A percentile compares a stretch with the other conserved stretches of the same genome.
These are phyloP conservation scores for Penicillium freii DNA, from an alignment of 2,329 filamentous ascomycete species.

Conservation along the genomic window DNA sequence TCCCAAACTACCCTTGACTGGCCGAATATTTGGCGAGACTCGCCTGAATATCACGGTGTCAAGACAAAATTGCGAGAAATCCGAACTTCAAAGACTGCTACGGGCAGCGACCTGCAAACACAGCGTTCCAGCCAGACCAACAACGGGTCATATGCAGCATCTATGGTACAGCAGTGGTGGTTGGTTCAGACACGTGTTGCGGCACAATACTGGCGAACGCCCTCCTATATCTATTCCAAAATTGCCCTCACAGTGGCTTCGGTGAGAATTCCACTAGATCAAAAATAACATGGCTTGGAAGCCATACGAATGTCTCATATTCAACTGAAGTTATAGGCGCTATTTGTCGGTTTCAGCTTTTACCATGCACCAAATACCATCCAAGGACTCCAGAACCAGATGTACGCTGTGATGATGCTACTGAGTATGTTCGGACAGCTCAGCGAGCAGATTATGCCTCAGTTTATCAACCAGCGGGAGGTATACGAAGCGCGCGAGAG, in stretches of 20 bases:
- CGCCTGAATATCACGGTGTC: conserved; percentile 54
- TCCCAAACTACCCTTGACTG: conserved; percentile 53
- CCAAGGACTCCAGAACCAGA: conserved; percentile 81
- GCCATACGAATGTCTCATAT: neutral
- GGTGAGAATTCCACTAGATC: neutral
- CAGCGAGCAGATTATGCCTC: conserved; percentile 53
- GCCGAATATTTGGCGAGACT: conserved; percentile 57
- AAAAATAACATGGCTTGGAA: neutral
- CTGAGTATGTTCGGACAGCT: conserved; percentile 67
- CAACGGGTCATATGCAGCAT: neutral
- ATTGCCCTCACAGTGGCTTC: conserved; percentile 34
- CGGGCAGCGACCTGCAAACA: conserved; percentile 21
- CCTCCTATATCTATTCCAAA: conserved; percentile 83
- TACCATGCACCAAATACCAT: conserved; percentile 69
- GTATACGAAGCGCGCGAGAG: conserved; percentile 59
- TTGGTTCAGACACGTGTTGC: conserved; percentile 76
- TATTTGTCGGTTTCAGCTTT: conserved; percentile 82
- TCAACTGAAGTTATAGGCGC: conserved; percentile 43
- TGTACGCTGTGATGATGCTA: conserved; percentile 82
- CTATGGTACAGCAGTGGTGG: conserved; percentile 56
- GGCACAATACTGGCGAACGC: conserved; percentile 85
- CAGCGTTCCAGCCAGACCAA: neutral
- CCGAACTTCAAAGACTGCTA: conserved; percentile 44
- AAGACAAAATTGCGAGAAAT: conserved; percentile 48
- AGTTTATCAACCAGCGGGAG: conserved; percentile 55